A percentile compares a stretch with the other conserved stretches of the same genome.
phyloP scores from a whole-genome alignment of 1,139 yeast genomes.

The Saccharomyces uvarum region DNA sequence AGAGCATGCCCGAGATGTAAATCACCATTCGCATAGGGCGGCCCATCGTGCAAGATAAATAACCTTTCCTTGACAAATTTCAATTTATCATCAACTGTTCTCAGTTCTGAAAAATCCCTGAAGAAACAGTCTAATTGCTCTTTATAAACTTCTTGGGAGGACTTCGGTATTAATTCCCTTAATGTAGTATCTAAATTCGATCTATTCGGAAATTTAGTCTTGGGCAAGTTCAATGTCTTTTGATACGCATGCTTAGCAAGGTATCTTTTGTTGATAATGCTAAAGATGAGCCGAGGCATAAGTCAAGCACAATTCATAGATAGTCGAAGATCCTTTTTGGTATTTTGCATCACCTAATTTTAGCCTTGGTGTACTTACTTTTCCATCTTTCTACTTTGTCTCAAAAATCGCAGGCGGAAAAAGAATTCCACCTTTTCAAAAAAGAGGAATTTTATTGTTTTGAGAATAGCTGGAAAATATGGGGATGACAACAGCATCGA shows the following conservation, averaged over 20 bases:
- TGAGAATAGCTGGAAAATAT: background rate
- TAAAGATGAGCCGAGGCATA: background rate
- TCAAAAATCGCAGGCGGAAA: background rate
- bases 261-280: constrained; percentile 4
- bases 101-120: constrained; percentile 7
- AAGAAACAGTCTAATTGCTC: constrained; percentile 28
- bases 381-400: background rate
- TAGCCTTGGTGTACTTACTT: background rate
- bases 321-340: background rate
- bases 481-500: background rate
- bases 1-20: constrained; percentile 90
- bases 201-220: constrained; percentile 45
- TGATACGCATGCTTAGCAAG: constrained; percentile 36
- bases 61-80: constrained; percentile 29
- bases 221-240: constrained; percentile 45
- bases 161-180: constrained; percentile 32
- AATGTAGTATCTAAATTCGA: constrained; percentile 35
- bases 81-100: constrained; percentile 10
- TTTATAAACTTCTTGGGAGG: constrained; percentile 33
- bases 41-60: constrained; percentile 91
- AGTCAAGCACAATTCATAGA: background rate
- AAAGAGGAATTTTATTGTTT: background rate
- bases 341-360: background rate
- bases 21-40: constrained; percentile 96
- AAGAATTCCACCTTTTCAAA: background rate